Percentiles rank a stretch among this genome's conserved stretches.
These are phyloP conservation scores for Volvox reticuliferus DNA, from an alignment of 139 green algal species.

Conservation along the genomic window DNA sequence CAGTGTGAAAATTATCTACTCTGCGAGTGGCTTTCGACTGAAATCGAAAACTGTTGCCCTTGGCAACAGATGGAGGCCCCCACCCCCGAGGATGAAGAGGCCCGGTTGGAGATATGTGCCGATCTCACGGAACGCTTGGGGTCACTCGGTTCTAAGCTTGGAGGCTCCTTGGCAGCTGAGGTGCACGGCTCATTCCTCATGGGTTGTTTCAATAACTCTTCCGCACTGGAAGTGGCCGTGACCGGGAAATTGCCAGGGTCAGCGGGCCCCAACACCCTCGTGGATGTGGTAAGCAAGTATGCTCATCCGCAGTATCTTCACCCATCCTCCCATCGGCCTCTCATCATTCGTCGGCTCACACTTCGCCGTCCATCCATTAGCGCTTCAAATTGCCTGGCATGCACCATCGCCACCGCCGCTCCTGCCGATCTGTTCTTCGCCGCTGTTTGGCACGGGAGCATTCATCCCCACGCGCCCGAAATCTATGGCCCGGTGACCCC, in stretches of 20 bases:
- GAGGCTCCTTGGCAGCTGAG: not conserved
- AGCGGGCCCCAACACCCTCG: not conserved
- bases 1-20: not conserved
- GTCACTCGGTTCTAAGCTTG: not conserved
- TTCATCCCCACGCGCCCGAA: too few species aligned
- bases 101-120: not conserved
- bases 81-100: constrained; percentile 22
- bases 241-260: not conserved
- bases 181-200: constrained; percentile 11
- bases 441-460: too few species aligned
- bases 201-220: not conserved
- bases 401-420: too few species aligned
- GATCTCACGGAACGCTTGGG: not conserved
- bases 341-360: not conserved
- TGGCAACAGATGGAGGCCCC: constrained; percentile 25
- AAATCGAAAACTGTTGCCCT: not conserved
- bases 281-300: constrained; percentile 19
- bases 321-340: too few species aligned
- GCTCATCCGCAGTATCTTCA: not conserved
- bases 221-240: constrained; percentile 13
- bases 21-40: not conserved
- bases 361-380: not conserved
- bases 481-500: too few species aligned
- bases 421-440: too few species aligned
- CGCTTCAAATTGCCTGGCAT: too few species aligned